Base-by-base conservation (phyloP, 2,329 filamentous ascomycete genomes). In the Diaporthe capsici region DNA sequence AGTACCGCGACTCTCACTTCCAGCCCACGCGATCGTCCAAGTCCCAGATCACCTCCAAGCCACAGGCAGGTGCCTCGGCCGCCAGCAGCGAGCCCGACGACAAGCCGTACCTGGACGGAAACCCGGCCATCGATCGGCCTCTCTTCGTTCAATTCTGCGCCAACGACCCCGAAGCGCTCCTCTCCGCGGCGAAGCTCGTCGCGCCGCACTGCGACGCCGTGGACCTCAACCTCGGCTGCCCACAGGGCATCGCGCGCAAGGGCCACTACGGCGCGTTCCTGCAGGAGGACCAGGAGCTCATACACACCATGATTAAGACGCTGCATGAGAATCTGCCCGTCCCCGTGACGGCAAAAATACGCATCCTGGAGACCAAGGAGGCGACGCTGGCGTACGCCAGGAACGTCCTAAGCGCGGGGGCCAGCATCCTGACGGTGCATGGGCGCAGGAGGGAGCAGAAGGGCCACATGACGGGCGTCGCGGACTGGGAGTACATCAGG, bases 81-180 rank as follows among this genome's bases (percentile, higher is more conserved):
- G 37, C 76, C 31, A 80, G 80, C 39, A 77, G 79, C 13, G 44
- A 74, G 31, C 51, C 73, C 51, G 58, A 73, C 37, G 47, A 49
- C 17, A 53, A 55, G 74, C 84, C 85, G 8, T 94, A 92, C 84
- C 92, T 98, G 37, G 97, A 99, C 85, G 97, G 97, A 58, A 96
- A 98, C 84, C 94, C 95, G 0, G 82, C 88, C 20, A 87, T 95
- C 76, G 97, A 99, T 84, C 91, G 97, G 8, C 97, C 97, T 0
- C 91, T 98, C 13, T 95, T 98, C 80, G 96, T 98, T 4, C 97
- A 99, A 82, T 99, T 99, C 84, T 99, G 97, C 88, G 94, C 95
- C 77, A 97, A 97, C 84, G 92, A 97, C 76, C 91, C 95, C 0
- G 90, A 94, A n/a, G 91, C 94, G 72, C 89, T 98, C 28, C 91